Base-by-base conservation (phyloP, 202 grass and related monocot genomes). In the Miscanthus sacchariflorus region DNA sequence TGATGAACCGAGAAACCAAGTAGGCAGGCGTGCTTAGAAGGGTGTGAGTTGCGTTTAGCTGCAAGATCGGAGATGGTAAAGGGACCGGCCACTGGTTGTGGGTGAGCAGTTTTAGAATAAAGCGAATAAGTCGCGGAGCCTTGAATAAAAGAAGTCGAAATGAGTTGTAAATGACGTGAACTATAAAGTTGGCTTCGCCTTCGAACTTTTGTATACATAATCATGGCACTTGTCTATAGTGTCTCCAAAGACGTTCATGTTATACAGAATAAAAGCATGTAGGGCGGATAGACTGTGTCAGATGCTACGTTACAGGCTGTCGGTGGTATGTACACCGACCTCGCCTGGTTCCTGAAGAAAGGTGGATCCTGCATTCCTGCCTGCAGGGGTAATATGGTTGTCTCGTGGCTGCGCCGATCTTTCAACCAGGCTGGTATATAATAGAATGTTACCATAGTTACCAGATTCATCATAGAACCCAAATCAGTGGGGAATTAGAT, bases 101-200 rank as follows among this genome's bases (percentile, higher is more conserved):
- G 17, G 18, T 52, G 76, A 43, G 64, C 70, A 81, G 27, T 71
- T 70, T 70, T 52, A 76, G 71, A 89, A 77, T 78, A 74, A 82
- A 83, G 74, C 28, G 73, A 85, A 50, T 30, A 24, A 74, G 78
- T 35, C 24, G 14, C 4, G 12, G 82, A 38, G 45, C 45, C 24
- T 3, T 3, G 35, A 86, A 86, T 92, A 83, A 89, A 75, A 72
- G 49, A 61, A 21, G 28, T 9, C 54, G 63, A 35, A 79, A 79
- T 74, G 83, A 89, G 86, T 74, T 92, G 87, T 86, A 86, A 77
- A 89, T 89, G 83, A 70, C 44, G 79, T 63, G 67, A 45, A 66
- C 46, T 48, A 73, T 77, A 81, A 85, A 85, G 71, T 72, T 38
- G 27, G 25, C 39, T 38, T 81, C 43, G 4, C 64, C 44, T 74